Conservation (phyloP, 1,139 yeast species). For the Candida sp. region DNA sequence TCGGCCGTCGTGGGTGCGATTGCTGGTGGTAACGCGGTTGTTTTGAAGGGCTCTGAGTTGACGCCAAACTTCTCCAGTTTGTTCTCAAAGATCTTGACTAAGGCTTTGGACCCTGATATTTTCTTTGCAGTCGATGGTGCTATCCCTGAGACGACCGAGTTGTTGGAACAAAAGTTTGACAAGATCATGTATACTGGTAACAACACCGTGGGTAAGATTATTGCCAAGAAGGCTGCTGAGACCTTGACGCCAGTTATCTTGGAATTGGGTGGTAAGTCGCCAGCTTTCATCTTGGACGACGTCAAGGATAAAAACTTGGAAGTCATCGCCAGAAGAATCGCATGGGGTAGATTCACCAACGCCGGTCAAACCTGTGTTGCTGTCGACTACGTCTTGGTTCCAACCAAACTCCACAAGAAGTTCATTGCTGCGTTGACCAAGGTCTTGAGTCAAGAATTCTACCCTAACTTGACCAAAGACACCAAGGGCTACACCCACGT, state of each 20-base stretch:
- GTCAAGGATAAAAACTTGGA: slow-evolving; percentile 48
- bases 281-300: slow-evolving; percentile 68
- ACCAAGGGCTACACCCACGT: slow-evolving; percentile 59
- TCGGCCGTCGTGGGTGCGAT: slow-evolving; percentile 80
- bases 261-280: slow-evolving; percentile 96
- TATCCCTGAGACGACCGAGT: slow-evolving; percentile 66
- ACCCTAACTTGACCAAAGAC: slow-evolving; percentile 31
- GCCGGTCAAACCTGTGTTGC: slow-evolving; percentile 96
- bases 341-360: slow-evolving; percentile 81
- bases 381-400: slow-evolving; percentile 80
- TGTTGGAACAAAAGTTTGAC: slow-evolving; percentile 73
- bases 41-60: slow-evolving; percentile 80
- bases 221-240: slow-evolving; percentile 84
- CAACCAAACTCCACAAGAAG: slow-evolving; percentile 56
- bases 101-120: slow-evolving; percentile 58
- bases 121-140: slow-evolving; percentile 77
- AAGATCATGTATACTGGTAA: slow-evolving; percentile 91
- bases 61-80: slow-evolving; percentile 66
- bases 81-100: slow-evolving; percentile 57
- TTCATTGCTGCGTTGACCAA: slow-evolving; percentile 50
- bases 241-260: slow-evolving; percentile 79
- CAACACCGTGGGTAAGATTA: slow-evolving; percentile 72
- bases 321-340: slow-evolving; percentile 66
- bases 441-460: slow-evolving; percentile 50
- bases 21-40: slow-evolving; percentile 87